A percentile compares a stretch with the other conserved stretches of the same genome.
Evolutionary conservation across 1,284 basidiomycete species (phyloP).

Genomic region (Puccinia coronata): DNA sequence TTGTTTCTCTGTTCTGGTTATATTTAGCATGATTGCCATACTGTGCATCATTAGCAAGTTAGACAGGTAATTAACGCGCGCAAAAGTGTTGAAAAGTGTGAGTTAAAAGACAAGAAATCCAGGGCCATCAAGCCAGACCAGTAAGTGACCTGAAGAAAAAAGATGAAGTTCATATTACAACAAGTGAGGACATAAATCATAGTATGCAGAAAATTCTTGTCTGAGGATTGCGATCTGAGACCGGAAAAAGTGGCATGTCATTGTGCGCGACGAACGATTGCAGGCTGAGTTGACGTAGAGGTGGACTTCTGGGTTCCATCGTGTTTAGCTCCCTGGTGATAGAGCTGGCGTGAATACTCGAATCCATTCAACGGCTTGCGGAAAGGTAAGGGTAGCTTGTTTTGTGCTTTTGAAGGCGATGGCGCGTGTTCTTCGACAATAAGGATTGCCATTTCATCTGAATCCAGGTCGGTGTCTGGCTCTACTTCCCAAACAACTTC

Average conservation of each 20-base stretch:
- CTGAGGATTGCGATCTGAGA: neutral
- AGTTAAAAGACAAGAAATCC: no score
- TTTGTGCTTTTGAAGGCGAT: neutral
- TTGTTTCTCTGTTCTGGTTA: no score
- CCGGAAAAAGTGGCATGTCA: neutral
- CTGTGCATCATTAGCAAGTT: no score
- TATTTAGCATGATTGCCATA: no score
- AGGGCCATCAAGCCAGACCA: no score
- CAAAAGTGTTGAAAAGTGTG: no score
- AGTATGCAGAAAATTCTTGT: no score
- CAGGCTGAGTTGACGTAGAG: no score
- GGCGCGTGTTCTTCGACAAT: neutral
- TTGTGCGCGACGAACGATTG: neutral
- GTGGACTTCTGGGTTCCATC: neutral
- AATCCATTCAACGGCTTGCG: neutral
- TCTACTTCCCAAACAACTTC: conserved; percentile 12
- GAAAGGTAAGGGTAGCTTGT: conserved; percentile 2
- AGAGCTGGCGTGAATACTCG: neutral
- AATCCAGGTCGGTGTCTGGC: neutral
- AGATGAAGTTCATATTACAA: no score
- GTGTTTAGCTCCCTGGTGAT: neutral
- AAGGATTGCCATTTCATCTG: neutral
- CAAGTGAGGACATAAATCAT: no score
- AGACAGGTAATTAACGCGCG: no score
- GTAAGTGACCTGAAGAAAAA: no score